phyloP scores from a whole-genome alignment of 495 filamentous ascomycete genomes.

The Lineolata rhizophorae region DNA sequence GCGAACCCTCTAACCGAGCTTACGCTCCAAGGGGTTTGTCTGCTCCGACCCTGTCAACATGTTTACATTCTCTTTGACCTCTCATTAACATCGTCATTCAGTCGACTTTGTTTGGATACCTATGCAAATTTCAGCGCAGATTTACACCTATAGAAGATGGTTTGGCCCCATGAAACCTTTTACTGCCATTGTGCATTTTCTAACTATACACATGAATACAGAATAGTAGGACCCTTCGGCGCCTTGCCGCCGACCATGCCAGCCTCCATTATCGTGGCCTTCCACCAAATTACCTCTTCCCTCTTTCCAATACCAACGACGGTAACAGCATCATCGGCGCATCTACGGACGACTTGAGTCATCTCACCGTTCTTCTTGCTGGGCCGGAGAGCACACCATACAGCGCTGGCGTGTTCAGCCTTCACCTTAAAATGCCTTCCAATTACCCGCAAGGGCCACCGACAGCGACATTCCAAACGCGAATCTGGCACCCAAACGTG shows the following conservation, averaged over 20 bases:
- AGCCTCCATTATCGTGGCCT: slow-evolving; percentile 31
- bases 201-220: too few relatives aligned
- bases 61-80: too few relatives aligned
- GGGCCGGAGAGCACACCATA: slow-evolving; percentile 47
- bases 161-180: too few relatives aligned
- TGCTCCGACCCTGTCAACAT: too few relatives aligned
- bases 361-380: slow-evolving; percentile 34
- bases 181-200: too few relatives aligned
- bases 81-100: too few relatives aligned
- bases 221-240: slow-evolving; percentile 32
- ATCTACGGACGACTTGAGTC: slow-evolving; percentile 44
- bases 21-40: too few relatives aligned
- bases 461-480: slow-evolving; percentile 42
- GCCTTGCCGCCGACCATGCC: slow-evolving; percentile 43
- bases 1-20: too few relatives aligned
- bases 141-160: too few relatives aligned
- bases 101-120: too few relatives aligned
- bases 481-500: slow-evolving; percentile 55
- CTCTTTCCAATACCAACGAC: slow-evolving; percentile 16
- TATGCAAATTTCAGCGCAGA: too few relatives aligned
- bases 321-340: slow-evolving; percentile 7
- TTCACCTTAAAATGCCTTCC: slow-evolving; percentile 39
- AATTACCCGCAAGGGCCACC: slow-evolving; percentile 44
- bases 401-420: slow-evolving; percentile 32
- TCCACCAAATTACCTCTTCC: slow-evolving; percentile 47